Evolutionary conservation across 352 stramenopile genomes (phyloP).

Genomic region (Phytophthora macrochlamydospora): DNA sequence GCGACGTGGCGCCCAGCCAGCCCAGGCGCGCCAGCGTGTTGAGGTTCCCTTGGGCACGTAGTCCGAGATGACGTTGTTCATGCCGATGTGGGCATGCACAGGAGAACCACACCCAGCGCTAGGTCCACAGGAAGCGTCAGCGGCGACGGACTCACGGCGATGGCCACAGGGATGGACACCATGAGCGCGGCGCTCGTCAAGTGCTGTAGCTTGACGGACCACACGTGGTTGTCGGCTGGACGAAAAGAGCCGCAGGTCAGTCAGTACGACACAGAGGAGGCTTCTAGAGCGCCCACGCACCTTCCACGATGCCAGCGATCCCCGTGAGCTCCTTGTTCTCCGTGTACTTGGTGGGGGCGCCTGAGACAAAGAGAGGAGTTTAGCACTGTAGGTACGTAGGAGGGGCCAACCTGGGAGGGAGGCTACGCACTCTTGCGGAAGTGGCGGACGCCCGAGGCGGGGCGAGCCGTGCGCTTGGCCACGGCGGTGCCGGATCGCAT

Average conservation of each 20-base stretch:
- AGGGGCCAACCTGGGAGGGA: conserved; percentile 1
- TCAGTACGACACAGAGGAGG: not conserved
- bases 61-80: conserved; percentile 95
- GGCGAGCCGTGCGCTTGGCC: conserved; percentile 32
- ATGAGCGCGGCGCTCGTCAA: conserved; percentile 61
- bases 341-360: conserved; percentile 64
- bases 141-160: conserved; percentile 78
- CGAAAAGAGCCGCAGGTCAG: not conserved
- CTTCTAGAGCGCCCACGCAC: conserved; percentile 29
- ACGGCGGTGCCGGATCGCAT: conserved; percentile 44
- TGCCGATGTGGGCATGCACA: conserved; percentile 92
- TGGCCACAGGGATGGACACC: conserved; percentile 65
- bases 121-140: conserved; percentile 78
- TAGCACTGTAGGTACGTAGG: conserved; percentile 4
- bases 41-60: conserved; percentile 89
- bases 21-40: conserved; percentile 63
- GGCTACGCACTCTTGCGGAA: conserved; percentile 74
- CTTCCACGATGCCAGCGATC: conserved; percentile 71
- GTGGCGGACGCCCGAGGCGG: conserved; percentile 52
- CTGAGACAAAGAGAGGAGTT: conserved; percentile 28
- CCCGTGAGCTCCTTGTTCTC: conserved; percentile 82
- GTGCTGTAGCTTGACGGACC: conserved; percentile 73
- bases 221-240: conserved; percentile 75
- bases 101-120: conserved; percentile 84
- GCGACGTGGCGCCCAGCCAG: conserved; percentile 73